These are phyloP conservation scores for Francoa sonchifolia DNA, from an alignment of 441 rosid genomes.

Conservation along the genomic window DNA sequence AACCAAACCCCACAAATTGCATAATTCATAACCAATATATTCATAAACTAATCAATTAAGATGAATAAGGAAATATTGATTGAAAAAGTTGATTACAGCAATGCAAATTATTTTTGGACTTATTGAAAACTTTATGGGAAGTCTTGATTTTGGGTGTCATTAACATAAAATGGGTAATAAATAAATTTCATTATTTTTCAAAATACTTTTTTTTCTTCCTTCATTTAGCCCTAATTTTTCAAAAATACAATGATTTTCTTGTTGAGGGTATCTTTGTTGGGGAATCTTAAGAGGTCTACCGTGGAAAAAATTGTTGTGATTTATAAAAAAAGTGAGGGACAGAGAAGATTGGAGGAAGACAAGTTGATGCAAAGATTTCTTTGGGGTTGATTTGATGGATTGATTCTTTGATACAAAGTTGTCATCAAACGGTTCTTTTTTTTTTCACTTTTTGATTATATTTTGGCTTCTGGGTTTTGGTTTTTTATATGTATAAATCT, in stretches of 20 bases:
- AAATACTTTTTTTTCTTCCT: not conserved
- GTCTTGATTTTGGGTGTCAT: not conserved
- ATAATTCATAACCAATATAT: slow-evolving; percentile 1
- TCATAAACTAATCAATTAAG: too few species aligned
- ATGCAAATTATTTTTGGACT: slow-evolving; percentile 15
- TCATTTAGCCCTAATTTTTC: not conserved
- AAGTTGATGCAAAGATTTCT: too few species aligned
- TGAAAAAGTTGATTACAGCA: slow-evolving; percentile 17
- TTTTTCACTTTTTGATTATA: not conserved
- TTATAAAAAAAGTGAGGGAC: not conserved
- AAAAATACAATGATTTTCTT: slow-evolving; percentile 4
- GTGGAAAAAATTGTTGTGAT: not conserved
- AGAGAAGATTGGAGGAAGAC: too few species aligned
- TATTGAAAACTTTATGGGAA: slow-evolving; percentile 8
- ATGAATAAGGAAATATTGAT: slow-evolving; percentile 8
- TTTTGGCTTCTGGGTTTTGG: not conserved
- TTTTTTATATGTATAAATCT: too few species aligned
- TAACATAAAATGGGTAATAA: not conserved
- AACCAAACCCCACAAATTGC: too few species aligned
- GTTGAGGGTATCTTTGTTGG: slow-evolving; percentile 17
- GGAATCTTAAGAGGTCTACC: slow-evolving; percentile 13
- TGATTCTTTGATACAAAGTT: not conserved
- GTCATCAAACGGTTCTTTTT: not conserved
- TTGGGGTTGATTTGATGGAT: not conserved
- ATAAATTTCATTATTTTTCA: not conserved